phyloP scores from a whole-genome alignment of 2,329 filamentous ascomycete species.

The Davidsoniella virescens region DNA sequence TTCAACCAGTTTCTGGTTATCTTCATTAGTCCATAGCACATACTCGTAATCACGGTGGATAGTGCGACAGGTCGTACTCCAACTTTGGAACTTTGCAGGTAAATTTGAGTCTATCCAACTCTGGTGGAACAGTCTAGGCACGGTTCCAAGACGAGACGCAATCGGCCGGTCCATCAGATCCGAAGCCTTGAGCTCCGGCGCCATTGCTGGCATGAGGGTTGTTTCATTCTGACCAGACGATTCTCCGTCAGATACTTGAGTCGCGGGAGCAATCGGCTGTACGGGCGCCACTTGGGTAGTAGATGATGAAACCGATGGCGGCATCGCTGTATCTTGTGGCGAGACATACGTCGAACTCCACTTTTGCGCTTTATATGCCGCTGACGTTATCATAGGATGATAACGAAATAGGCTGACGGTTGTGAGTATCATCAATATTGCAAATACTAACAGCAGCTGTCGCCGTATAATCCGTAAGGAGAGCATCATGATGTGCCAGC shows the following conservation, averaged over 20 bases:
- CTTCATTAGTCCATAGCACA: conserved; percentile 23
- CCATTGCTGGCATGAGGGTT: neutral
- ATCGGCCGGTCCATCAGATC: conserved; percentile 10
- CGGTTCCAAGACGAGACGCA: conserved; percentile 8
- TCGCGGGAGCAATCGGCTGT: neutral
- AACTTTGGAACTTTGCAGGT: conserved; percentile 18
- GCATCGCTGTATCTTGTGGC: neutral
- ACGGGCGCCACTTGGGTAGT: neutral
- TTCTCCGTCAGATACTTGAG: neutral
- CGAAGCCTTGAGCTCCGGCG: conserved; percentile 3
- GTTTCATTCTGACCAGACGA: neutral
- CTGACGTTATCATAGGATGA: neutral
- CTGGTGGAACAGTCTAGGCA: conserved; percentile 25
- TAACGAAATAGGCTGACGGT: conserved; percentile 3
- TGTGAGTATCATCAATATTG: neutral
- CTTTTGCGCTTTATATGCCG: conserved; percentile 1
- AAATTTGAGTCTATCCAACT: conserved; percentile 17
- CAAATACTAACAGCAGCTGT: neutral
- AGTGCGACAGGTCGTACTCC: conserved; percentile 20
- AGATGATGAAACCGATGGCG: neutral
- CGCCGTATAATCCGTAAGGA: neutral
- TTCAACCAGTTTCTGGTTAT: conserved; percentile 21
- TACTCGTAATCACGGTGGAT: conserved; percentile 21
- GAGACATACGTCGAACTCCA: neutral
- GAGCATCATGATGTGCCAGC: neutral